phyloP scores from a whole-genome alignment of 1,284 basidiomycete genomes.

The Ganoderma multipileum region DNA sequence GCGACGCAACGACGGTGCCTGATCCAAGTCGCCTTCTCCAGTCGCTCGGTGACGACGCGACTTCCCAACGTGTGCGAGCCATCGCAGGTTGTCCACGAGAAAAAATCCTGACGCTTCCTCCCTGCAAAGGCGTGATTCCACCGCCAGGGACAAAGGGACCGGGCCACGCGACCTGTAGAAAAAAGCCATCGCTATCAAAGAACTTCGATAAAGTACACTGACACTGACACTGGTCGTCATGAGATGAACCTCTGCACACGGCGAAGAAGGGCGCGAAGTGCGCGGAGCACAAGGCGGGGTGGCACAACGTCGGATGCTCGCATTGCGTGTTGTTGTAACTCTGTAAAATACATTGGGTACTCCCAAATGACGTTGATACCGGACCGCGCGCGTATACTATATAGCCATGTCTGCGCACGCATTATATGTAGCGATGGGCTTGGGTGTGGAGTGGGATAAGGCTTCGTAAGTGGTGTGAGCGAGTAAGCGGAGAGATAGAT shows the following conservation, averaged over 20 bases:
- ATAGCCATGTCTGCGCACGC: slow-evolving; percentile 1
- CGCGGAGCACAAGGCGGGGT: not conserved
- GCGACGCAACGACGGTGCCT: not conserved
- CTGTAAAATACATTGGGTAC: slow-evolving; percentile 7
- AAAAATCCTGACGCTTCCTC: not conserved
- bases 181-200: not conserved
- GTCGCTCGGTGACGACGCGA: not conserved
- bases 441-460: not conserved
- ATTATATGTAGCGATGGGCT: not conserved
- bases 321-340: not conserved
- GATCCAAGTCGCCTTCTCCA: not conserved
- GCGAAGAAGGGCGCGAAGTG: not conserved
- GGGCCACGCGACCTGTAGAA: not conserved
- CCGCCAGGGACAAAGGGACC: not conserved
- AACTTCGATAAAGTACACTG: not conserved
- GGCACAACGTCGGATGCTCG: not conserved
- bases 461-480: not conserved
- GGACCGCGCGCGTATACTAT: slow-evolving; percentile 1
- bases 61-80: not conserved
- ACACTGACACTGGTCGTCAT: not conserved
- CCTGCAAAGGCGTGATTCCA: not conserved
- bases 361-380: not conserved
- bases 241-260: not conserved
- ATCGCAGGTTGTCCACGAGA: not conserved
- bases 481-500: slow-evolving; percentile 9